A percentile compares a stretch with the other conserved stretches of the same genome.
phyloP scores from a whole-genome alignment of 1,284 basidiomycete species.

The Pseudozyma sp. region DNA sequence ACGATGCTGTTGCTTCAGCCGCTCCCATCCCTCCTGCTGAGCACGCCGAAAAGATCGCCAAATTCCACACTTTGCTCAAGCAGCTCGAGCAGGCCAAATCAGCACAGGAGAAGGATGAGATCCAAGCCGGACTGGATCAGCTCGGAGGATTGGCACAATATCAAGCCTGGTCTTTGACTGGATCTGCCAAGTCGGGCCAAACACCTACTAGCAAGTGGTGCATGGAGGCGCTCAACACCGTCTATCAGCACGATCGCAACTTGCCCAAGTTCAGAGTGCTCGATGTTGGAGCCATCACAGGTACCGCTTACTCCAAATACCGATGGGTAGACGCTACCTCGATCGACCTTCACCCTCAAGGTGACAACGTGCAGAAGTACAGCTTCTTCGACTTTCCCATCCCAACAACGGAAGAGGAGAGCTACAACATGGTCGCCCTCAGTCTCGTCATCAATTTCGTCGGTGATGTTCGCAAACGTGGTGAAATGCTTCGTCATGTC shows the following conservation, averaged over 20 bases:
- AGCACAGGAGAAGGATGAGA: slow-evolving; percentile 35
- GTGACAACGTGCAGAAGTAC: slow-evolving; percentile 64
- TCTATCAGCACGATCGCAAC: slow-evolving; percentile 39
- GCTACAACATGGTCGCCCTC: slow-evolving; percentile 69
- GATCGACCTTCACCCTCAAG: slow-evolving; percentile 70
- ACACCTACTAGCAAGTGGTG: slow-evolving; percentile 62
- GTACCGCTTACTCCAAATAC: slow-evolving; percentile 68
- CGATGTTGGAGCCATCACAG: slow-evolving; percentile 70
- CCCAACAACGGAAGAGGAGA: slow-evolving; percentile 39
- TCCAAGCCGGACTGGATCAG: slow-evolving; percentile 48
- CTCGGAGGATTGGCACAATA: slow-evolving; percentile 63
- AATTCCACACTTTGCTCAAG: slow-evolving; percentile 64
- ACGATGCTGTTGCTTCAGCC: slow-evolving; percentile 10
- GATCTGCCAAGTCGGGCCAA: slow-evolving; percentile 43
- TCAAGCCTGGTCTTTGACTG: slow-evolving; percentile 60
- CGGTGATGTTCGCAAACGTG: slow-evolving; percentile 67
- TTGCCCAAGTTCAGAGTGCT: slow-evolving; percentile 60
- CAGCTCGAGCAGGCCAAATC: slow-evolving; percentile 60
- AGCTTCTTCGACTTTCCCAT: slow-evolving; percentile 69
- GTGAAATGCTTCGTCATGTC: slow-evolving; percentile 63
- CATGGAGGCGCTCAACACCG: slow-evolving; percentile 49
- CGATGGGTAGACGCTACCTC: slow-evolving; percentile 67
- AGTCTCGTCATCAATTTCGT: slow-evolving; percentile 71
- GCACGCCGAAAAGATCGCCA: slow-evolving; percentile 59
- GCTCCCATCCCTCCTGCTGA: slow-evolving; percentile 31